Conservation (phyloP, 495 filamentous ascomycete species). For the Sphaerosporella brunnea region DNA sequence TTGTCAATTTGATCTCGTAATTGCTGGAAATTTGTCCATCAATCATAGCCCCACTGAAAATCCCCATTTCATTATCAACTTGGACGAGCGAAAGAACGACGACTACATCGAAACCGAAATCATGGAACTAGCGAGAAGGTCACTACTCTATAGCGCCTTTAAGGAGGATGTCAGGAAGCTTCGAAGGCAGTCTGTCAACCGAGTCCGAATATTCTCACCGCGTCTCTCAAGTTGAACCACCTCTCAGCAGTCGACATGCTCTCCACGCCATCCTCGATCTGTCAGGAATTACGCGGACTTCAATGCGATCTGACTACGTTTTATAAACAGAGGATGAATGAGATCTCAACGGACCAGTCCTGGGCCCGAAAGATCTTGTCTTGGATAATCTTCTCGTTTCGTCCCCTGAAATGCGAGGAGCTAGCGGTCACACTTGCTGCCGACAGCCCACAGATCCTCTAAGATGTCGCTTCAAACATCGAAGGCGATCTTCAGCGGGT, state of each 20-base stretch:
- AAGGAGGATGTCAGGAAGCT: neutral
- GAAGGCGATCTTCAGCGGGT: neutral
- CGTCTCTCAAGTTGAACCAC: neutral
- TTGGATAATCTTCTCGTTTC: slow-evolving; percentile 5
- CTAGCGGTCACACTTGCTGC: neutral
- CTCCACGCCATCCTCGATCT: neutral
- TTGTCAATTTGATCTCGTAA: neutral
- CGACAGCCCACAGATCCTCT: neutral
- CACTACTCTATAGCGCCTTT: neutral
- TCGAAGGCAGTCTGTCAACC: neutral
- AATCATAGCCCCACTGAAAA: neutral
- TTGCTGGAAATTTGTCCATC: neutral
- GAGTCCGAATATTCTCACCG: neutral
- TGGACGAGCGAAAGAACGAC: neutral
- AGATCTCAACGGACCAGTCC: neutral
- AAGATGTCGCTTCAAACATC: neutral
- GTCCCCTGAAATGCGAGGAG: slow-evolving; percentile 3
- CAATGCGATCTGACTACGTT: neutral
- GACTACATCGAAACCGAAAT: neutral
- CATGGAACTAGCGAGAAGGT: neutral
- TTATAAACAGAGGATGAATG: neutral
- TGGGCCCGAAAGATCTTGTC: neutral
- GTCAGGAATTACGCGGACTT: neutral
- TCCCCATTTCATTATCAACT: neutral
- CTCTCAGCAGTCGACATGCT: neutral